Conservation (phyloP, 164 flowering plant genomes). For the Magnolia officinalis region DNA sequence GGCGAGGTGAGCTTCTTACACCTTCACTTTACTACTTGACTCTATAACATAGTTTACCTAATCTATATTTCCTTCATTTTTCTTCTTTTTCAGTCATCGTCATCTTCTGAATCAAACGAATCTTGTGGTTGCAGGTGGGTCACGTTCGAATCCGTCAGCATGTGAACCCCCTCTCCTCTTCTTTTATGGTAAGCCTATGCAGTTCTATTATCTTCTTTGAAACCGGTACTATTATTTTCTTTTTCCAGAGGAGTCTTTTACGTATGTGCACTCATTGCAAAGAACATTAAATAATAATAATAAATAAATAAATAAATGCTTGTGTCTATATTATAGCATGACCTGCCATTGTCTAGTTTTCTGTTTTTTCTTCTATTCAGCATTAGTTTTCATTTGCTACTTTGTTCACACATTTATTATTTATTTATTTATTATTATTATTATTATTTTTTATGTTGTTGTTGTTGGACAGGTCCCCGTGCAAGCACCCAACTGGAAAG, state of each 20-base stretch:
- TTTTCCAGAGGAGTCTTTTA: neutral
- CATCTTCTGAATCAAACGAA: neutral
- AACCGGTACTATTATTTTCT: neutral
- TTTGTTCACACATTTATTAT: neutral
- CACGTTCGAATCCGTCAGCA: conserved; percentile 84
- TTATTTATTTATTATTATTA: too few relatives aligned
- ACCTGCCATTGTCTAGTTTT: neutral
- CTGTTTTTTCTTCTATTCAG: neutral
- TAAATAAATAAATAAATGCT: neutral
- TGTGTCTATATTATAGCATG: neutral
- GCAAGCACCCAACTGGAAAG: conserved; percentile 65
- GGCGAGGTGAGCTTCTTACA: conserved; percentile 26
- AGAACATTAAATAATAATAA: neutral
- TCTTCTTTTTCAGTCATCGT: neutral
- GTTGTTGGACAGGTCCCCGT: conserved; percentile 42
- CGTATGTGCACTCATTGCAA: neutral
- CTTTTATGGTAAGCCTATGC: conserved; percentile 40
- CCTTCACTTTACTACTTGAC: neutral
- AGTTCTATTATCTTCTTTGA: neutral
- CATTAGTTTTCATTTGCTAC: neutral
- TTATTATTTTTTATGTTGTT: neutral
- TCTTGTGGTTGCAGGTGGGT: conserved; percentile 48
- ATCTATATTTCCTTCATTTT: neutral
- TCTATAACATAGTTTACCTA: neutral
- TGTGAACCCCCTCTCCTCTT: conserved; percentile 75